These are phyloP conservation scores for Neoarthrinium moseri DNA, from an alignment of 2,329 filamentous ascomycete species.

Conservation along the genomic window DNA sequence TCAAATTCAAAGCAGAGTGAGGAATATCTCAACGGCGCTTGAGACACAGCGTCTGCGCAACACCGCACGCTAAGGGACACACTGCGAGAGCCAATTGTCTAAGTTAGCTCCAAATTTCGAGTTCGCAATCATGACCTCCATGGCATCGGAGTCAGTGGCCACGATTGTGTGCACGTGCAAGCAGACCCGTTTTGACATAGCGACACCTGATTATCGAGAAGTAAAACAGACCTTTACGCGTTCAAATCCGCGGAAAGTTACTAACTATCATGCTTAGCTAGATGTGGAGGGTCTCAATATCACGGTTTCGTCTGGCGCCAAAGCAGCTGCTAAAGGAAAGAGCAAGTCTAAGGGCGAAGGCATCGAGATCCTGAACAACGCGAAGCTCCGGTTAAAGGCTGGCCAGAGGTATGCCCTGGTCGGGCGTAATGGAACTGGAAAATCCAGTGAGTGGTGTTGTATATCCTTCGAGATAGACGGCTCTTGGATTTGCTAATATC, in stretches of 20 bases:
- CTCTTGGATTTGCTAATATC: conserved; percentile 3
- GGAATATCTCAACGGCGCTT: too few species aligned
- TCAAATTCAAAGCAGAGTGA: too few species aligned
- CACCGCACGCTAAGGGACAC: too few species aligned
- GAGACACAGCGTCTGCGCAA: too few species aligned
- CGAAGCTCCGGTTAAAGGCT: conserved; percentile 69
- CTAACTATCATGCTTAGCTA: conserved; percentile 43
- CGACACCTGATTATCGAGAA: conserved; percentile 54
- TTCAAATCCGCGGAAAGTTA: too few species aligned
- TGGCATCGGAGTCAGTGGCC: conserved; percentile 47
- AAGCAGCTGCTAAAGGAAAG: conserved; percentile 44
- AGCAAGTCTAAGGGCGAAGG: conserved; percentile 48
- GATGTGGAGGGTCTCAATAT: conserved; percentile 74
- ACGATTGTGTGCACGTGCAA: conserved; percentile 63
- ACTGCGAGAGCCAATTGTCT: too few species aligned
- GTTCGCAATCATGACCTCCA: conserved; percentile 41
- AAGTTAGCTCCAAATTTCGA: too few species aligned
- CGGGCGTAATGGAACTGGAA: conserved; percentile 79
- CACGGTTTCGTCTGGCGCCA: conserved; percentile 49
- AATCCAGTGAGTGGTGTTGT: conserved; percentile 66
- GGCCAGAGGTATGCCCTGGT: conserved; percentile 75
- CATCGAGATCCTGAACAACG: conserved; percentile 69
- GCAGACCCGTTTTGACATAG: conserved; percentile 65
- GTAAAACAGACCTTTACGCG: conserved; percentile 30
- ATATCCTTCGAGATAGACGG: too few species aligned